Percentiles rank a stretch among this genome's conserved stretches.
phyloP scores from a whole-genome alignment of 306 rosid species.

The Fragaria vesca region DNA sequence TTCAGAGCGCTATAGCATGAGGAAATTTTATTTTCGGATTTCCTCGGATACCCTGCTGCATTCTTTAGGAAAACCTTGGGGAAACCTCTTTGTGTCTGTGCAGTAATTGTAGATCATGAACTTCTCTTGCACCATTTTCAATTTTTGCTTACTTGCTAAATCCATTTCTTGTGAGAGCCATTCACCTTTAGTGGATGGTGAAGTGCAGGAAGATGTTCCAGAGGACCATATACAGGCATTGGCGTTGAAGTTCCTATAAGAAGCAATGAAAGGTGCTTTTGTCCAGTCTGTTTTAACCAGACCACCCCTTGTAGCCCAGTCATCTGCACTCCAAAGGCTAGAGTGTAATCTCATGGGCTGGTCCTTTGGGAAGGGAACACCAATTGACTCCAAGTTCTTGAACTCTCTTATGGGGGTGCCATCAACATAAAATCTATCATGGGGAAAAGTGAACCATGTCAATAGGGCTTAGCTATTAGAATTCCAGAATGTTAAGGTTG shows the following conservation, averaged over 20 bases:
- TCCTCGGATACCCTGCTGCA: conserved; percentile 31
- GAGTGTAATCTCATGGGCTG: conserved; percentile 72
- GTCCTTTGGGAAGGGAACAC: conserved; percentile 65
- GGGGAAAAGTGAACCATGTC: too few relatives aligned
- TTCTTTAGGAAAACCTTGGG: conserved; percentile 61
- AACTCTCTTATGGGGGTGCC: conserved; percentile 30
- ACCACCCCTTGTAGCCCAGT: conserved; percentile 88
- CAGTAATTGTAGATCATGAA: conserved; percentile 74
- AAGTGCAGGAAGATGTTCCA: conserved; percentile 49
- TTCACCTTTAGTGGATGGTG: neutral
- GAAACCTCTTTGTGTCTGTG: conserved; percentile 48
- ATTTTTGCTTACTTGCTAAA: conserved; percentile 26
- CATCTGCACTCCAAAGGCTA: conserved; percentile 76
- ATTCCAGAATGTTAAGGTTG: too few relatives aligned
- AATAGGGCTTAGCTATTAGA: too few relatives aligned
- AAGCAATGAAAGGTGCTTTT: conserved; percentile 67
- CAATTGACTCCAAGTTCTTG: conserved; percentile 55
- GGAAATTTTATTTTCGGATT: neutral
- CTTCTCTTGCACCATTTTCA: conserved; percentile 59
- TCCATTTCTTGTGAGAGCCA: conserved; percentile 56
- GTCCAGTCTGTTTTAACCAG: conserved; percentile 69
- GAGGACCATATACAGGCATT: conserved; percentile 53
- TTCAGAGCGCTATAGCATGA: neutral
- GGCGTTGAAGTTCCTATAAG: conserved; percentile 52
- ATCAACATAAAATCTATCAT: too few relatives aligned